phyloP scores from a whole-genome alignment of 805 yeast species.

The Yueomyces sp. region DNA sequence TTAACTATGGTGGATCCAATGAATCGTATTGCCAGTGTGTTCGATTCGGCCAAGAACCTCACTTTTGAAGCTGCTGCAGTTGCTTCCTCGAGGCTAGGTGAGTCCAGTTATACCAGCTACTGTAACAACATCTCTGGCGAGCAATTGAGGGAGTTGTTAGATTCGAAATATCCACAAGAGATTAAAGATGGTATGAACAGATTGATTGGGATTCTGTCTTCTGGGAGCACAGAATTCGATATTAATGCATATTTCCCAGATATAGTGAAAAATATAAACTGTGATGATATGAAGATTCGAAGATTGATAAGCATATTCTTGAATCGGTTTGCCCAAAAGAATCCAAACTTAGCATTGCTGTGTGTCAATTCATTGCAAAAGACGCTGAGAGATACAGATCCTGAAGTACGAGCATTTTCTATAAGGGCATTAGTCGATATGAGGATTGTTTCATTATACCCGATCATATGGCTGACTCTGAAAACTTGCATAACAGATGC shows the following conservation, averaged over 20 bases:
- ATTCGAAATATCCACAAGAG: conserved; percentile 57
- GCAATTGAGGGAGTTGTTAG: conserved; percentile 53
- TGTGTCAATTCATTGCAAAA: conserved; percentile 89
- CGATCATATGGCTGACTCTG: conserved; percentile 63
- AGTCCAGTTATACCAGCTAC: conserved; percentile 36
- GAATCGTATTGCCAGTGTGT: conserved; percentile 49
- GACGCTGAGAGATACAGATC: conserved; percentile 54
- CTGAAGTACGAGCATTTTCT: conserved; percentile 57
- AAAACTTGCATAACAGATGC: conserved; percentile 56
- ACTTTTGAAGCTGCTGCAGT: conserved; percentile 76
- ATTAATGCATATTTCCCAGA: conserved; percentile 57
- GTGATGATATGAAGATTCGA: conserved; percentile 48
- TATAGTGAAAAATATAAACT: conserved; percentile 77
- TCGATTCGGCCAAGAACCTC: conserved; percentile 68
- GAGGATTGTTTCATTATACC: conserved; percentile 64
- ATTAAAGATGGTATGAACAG: conserved; percentile 46
- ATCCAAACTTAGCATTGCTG: conserved; percentile 80
- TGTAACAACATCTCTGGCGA: conserved; percentile 37
- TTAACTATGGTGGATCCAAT: conserved; percentile 42
- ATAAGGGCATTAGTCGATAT: conserved; percentile 76
- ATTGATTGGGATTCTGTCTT: conserved; percentile 33
- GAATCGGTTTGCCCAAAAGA: conserved; percentile 61
- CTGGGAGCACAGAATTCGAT: conserved; percentile 25
- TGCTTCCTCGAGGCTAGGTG: conserved; percentile 54
- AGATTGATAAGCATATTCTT: conserved; percentile 68